Conservation (phyloP, 768 basidiomycete species). For the Gloeostereum incarnatum region DNA sequence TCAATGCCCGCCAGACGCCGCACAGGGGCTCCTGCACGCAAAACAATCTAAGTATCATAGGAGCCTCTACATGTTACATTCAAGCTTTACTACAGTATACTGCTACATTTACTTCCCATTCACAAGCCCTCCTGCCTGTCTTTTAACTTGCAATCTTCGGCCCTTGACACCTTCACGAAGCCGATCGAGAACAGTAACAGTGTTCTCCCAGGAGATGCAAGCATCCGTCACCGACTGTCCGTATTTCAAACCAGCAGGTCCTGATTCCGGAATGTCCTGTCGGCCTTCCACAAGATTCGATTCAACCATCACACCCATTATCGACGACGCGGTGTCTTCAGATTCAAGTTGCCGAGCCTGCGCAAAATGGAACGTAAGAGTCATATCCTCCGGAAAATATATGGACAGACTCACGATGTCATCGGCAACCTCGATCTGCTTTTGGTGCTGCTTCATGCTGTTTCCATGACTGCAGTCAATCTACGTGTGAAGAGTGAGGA, state of each 20-base stretch:
- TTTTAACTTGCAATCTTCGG: no score
- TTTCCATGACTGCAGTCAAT: slow-evolving; percentile 98
- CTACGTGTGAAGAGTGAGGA: slow-evolving; percentile 26
- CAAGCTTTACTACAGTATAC: no score
- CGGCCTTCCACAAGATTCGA: slow-evolving; percentile 84
- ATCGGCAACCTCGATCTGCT: slow-evolving; percentile 82
- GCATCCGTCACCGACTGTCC: slow-evolving; percentile 87
- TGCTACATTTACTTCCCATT: no score
- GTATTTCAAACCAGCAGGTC: slow-evolving; percentile 65
- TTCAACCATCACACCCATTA: slow-evolving; percentile 95
- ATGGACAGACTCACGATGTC: slow-evolving; percentile 58
- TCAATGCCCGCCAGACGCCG: no score
- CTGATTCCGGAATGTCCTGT: slow-evolving; percentile 71
- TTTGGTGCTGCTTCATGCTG: slow-evolving; percentile 83
- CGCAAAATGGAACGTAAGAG: slow-evolving; percentile 11
- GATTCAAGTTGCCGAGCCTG: slow-evolving; percentile 69
- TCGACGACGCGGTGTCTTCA: slow-evolving; percentile 58
- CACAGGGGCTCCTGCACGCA: no score
- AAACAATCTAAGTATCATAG: no score
- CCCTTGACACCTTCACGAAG: slow-evolving; percentile 84
- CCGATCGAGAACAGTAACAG: slow-evolving; percentile 71
- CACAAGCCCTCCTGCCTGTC: no score
- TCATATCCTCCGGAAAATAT: not conserved
- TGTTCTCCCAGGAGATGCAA: slow-evolving; percentile 86
- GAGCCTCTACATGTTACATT: no score